A percentile compares a stretch with the other conserved stretches of the same genome.
Evolutionary conservation across 73 alveolate species (phyloP).

Genomic region (Breviolum minutum): DNA sequence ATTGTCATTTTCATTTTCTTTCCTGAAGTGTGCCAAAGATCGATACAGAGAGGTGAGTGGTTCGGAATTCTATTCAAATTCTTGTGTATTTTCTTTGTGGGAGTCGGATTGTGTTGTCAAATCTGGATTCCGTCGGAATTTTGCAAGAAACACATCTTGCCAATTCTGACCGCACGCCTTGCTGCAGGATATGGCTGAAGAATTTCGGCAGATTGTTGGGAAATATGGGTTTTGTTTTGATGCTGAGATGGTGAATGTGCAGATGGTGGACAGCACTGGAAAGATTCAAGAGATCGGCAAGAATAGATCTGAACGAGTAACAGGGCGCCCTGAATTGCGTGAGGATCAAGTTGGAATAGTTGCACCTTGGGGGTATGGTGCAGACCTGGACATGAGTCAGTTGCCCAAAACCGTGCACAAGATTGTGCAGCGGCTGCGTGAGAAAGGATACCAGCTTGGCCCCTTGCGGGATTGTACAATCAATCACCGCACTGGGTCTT

Average conservation of each 20-base stretch:
- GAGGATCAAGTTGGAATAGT: constrained; percentile 61
- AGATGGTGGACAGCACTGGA: constrained; percentile 54
- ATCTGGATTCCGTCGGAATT: neutral
- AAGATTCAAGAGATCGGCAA: constrained; percentile 6
- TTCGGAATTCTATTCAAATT: too few species aligned
- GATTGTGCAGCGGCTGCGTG: constrained; percentile 46
- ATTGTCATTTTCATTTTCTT: neutral
- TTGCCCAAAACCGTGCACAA: constrained; percentile 20
- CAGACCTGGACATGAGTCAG: constrained; percentile 41
- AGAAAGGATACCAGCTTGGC: constrained; percentile 64
- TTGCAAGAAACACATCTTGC: neutral
- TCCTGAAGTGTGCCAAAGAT: neutral
- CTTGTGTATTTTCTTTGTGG: neutral
- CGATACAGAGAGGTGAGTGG: neutral
- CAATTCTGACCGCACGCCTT: neutral
- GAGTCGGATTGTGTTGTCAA: neutral
- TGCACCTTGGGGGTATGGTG: constrained; percentile 90
- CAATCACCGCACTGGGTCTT: constrained; percentile 85
- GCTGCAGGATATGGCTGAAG: neutral
- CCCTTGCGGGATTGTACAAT: constrained; percentile 78
- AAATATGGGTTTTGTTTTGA: constrained; percentile 58
- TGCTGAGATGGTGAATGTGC: constrained; percentile 37
- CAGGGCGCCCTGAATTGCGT: constrained; percentile 79
- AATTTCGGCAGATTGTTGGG: constrained; percentile 10
- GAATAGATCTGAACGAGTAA: constrained; percentile 36